Base-by-base conservation (phyloP, 805 yeast species). In the Cyberlindnera maritima region DNA sequence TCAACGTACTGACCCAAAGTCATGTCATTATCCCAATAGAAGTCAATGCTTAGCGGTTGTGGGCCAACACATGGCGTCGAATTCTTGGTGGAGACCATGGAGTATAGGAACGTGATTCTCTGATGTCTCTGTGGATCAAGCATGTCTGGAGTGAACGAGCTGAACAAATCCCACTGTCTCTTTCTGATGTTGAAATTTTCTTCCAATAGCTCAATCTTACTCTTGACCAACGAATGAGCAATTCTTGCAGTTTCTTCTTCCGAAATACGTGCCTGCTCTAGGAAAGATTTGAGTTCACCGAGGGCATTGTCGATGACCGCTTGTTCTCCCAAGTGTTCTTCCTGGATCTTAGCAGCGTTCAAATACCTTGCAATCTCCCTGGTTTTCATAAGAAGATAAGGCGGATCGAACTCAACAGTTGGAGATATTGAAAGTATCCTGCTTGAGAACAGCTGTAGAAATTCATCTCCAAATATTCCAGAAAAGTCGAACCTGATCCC, bases 1-100 rank as follows among this genome's bases (percentile, higher is more conserved):
- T 95, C 97, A 36, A 94, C 80, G 55, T 83, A 89, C 57, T 87
- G 88, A 1, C 99, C 99, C 36, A 95, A 66, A 10, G 96, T 83
- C 60, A 86, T 84, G 63, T 95, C 99, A 48, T 84, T 87, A 41
- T 89, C 96, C 71, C 96, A 81, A 62, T 92, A 94, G 60, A 76
- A 95, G 51, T 91, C 97, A 41, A 91, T 83, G 2, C 83, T 80
- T 29, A 88, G 81, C n/a, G 81, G 71, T 46, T 81, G 88, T 0
- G 99, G 99, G 0, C 98, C 98, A 35, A 82, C 71, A 59, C 99
- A 94, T 0, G 97, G 97, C 0, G 96, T 89, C 0, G 95, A 86
- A 35, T 88, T 85, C 57, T 83, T 85, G 9, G 83, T 79, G 3
- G 92, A 86, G 0, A 90, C 92, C 68, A 88, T 79, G 1, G 96